phyloP scores from a whole-genome alignment of 352 stramenopile genomes.

The Pythium coloratum region DNA sequence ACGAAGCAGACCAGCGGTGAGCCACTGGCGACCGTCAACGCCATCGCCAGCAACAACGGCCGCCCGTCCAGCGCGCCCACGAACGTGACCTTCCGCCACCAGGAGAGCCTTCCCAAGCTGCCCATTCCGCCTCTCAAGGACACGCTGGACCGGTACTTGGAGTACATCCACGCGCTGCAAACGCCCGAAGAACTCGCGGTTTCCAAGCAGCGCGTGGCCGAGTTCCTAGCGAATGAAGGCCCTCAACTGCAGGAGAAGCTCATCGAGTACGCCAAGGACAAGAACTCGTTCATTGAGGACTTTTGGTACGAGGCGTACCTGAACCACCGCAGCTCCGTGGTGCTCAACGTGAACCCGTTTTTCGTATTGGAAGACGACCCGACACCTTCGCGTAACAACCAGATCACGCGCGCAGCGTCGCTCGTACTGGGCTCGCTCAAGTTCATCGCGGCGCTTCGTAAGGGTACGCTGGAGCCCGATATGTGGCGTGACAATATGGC shows the following conservation, averaged over 20 bases:
- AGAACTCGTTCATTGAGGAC: conserved; percentile 86
- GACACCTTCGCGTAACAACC: conserved; percentile 86
- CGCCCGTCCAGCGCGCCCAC: conserved; percentile 5
- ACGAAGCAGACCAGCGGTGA: conserved; percentile 11
- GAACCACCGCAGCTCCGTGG: conserved; percentile 89
- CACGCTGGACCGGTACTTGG: conserved; percentile 75
- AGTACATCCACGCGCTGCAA: conserved; percentile 75
- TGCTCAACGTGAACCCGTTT: conserved; percentile 97
- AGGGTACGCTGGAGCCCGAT: conserved; percentile 91
- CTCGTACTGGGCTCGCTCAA: conserved; percentile 91
- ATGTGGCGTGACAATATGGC: conserved; percentile 82
- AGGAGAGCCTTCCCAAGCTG: conserved; percentile 76
- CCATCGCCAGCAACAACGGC: conserved; percentile 7
- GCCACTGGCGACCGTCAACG: background rate
- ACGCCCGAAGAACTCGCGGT: conserved; percentile 58
- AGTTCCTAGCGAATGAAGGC: conserved; percentile 73
- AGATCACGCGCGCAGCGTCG: conserved; percentile 87
- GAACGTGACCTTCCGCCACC: conserved; percentile 68
- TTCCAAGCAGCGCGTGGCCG: conserved; percentile 48
- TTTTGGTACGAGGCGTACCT: conserved; percentile 98
- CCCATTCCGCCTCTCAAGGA: conserved; percentile 83
- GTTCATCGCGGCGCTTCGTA: conserved; percentile 89
- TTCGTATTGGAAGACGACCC: conserved; percentile 94
- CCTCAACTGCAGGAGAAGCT: conserved; percentile 69
- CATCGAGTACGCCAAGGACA: conserved; percentile 70